Percentiles rank a stretch among this genome's conserved stretches.
Conservation (phyloP, 2,329 filamentous ascomycete species). For the Microcera coccophila region DNA sequence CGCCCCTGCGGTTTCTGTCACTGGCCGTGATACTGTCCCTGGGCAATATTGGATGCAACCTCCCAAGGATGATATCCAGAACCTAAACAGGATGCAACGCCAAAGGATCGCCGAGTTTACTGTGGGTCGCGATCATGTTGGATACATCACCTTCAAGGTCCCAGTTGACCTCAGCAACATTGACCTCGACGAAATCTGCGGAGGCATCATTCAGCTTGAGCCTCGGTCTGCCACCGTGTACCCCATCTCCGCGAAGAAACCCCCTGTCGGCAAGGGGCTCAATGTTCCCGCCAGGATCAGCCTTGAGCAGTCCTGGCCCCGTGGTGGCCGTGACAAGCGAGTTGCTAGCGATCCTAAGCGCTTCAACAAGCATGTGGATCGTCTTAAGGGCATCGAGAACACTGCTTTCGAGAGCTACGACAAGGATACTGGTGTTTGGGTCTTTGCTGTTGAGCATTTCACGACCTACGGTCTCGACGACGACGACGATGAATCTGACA, state of each 20-base stretch:
- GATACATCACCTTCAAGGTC: conserved; percentile 74
- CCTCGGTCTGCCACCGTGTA: conserved; percentile 87
- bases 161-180: conserved; percentile 79
- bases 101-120: conserved; percentile 70
- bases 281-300: conserved; percentile 86
- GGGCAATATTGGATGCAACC: conserved; percentile 89
- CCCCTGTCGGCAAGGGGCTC: conserved; percentile 77
- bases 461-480: conserved; percentile 90
- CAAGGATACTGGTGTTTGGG: conserved; percentile 76
- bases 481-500: conserved; percentile 66
- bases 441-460: conserved; percentile 91
- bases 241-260: conserved; percentile 70
- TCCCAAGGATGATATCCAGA: conserved; percentile 66
- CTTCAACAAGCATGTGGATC: conserved; percentile 76
- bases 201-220: conserved; percentile 69
- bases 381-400: conserved; percentile 72
- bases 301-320: conserved; percentile 92
- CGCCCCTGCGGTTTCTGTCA: conserved; percentile 25
- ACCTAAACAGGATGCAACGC: conserved; percentile 76
- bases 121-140: conserved; percentile 78
- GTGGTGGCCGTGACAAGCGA: conserved; percentile 55
- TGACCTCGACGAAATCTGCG: conserved; percentile 75
- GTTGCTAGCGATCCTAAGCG: conserved; percentile 55
- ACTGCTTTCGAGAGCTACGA: conserved; percentile 83
- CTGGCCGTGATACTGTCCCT: conserved; percentile 45